Evolutionary conservation across 192 early-diverging fungal species (phyloP), one percentile per base, ranked within the genome.

Genomic region (Gamsiella multidivaricata): DNA sequence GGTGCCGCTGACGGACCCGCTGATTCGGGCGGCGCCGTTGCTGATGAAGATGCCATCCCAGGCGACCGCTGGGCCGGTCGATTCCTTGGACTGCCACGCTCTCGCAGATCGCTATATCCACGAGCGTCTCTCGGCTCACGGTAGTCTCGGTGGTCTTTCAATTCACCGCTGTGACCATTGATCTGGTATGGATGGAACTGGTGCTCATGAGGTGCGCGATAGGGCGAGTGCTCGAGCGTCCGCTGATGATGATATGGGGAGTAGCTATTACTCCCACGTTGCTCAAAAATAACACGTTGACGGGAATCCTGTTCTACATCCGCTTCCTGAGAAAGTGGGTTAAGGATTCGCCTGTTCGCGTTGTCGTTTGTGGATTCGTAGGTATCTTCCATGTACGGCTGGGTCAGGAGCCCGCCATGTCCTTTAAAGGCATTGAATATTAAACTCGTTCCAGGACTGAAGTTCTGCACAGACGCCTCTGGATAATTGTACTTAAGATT

Each of bases 401-500:
- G 72, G 11, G 58, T 31, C n/a, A 76, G 33, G 4, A 68, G 26
- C 12, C 4, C 34, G 12, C 32, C 11, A 26, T 76, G 64, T 1
- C 64, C 72, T 34, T 34, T 28, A 36, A 58, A 78, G 41, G 74
- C 65, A 28, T 78, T 78, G 49, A 78, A 78, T 29, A 69, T 31
- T 22, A 69, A 17, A 20, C 74, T 78, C 15, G 74, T 78, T 18
- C 74, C 74, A 17, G 74, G 74, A 45, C 74, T 78, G 34, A 62
- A 78, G 61, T 69, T 78, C 8, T 69, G 61, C 18, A 36, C 74
- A 25, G 61, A 49, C 10, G 66, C 15, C n/a, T 68, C 54, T 37
- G 66, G 66, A 32, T 23, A 33, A 28, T 62, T 34, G 32, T 78
- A 78, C 12, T 64, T 63, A 36, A 78, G 65, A 37, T 78, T 69